Base-by-base conservation (phyloP, 2,329 filamentous ascomycete species). In the Alternaria sp. region DNA sequence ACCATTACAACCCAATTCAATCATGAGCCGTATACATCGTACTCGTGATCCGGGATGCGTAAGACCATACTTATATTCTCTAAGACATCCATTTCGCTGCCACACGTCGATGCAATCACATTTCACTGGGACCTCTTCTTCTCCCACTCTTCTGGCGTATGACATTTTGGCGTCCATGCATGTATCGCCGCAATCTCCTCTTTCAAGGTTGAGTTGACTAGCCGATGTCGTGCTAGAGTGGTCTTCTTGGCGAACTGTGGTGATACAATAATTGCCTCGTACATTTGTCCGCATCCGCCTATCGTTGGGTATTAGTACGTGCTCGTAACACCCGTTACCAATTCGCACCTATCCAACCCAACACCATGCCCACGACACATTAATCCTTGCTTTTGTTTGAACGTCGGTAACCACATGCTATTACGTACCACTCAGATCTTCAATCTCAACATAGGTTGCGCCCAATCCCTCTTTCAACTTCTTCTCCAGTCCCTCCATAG, bases 111-210 rank as follows among this genome's bases (percentile, higher is more conserved):
- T 33, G 17, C 21, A 10, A 40, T 7, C 34, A 9, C 14, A 14
- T 8, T 41, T 66, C 54, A 71, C 61, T 77, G 74, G 5, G 69
- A 73, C 62, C 85, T 83, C 78, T 90, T 85, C 78, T 86, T 88
- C 80, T 91, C 86, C 88, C 90, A 96, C 81, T 97, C 92, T 71
- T 93, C 91, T 0, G 92, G 91, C 8, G 93, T 97, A 81, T 93
- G 90, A 77, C 93, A 97, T 80, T 93, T 96, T 28, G 93, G 92
- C 55, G 92, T 96, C 93, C 93, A 97, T 37, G 93, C 93, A 81
- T 97, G 93, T 69, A 97, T 96, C 65, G 86, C 86, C 14, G 91
- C 91, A 76, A 97, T 96, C 80, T 97, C 93, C 45, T 89, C 86
- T 81, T 93, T 94, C 69, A 97, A 83, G 5, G 88, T 88, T 14